These are phyloP conservation scores for Gardenia jasminoides DNA, from an alignment of 257 asterid genomes.

Conservation along the genomic window DNA sequence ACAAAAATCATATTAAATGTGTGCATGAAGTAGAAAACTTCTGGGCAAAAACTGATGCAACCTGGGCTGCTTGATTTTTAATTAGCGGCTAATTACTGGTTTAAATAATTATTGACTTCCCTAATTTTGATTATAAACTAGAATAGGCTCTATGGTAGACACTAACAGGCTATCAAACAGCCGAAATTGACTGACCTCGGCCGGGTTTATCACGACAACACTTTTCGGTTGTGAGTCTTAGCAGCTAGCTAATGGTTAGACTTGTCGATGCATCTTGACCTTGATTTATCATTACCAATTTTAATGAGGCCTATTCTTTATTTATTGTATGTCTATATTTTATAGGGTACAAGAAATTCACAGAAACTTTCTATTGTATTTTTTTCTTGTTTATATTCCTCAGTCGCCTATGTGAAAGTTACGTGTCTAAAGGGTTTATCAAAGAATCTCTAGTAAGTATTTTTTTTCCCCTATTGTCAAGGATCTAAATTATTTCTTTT, in stretches of 20 bases:
- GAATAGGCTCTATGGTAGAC: background rate
- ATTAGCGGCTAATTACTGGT: background rate
- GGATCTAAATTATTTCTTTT: background rate
- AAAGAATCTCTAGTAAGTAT: background rate
- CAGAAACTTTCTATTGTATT: background rate
- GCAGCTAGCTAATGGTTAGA: background rate
- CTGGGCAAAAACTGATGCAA: background rate
- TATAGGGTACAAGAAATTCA: background rate
- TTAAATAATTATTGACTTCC: background rate
- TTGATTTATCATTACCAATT: background rate
- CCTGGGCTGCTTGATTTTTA: background rate
- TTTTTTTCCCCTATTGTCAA: background rate
- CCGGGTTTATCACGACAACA: background rate
- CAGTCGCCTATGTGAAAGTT: slow-evolving; percentile 15
- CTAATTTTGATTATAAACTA: background rate
- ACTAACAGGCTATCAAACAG: background rate
- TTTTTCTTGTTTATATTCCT: slow-evolving; percentile 4
- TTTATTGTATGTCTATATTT: background rate
- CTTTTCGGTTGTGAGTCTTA: background rate
- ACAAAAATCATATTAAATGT: slow-evolving; percentile 1
- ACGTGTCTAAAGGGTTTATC: slow-evolving; percentile 12
- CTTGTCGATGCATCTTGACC: background rate
- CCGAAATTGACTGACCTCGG: background rate
- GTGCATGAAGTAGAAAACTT: background rate
- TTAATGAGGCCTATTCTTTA: background rate